phyloP scores from a whole-genome alignment of 495 filamentous ascomycete species.

The Oidiodendron maius region DNA sequence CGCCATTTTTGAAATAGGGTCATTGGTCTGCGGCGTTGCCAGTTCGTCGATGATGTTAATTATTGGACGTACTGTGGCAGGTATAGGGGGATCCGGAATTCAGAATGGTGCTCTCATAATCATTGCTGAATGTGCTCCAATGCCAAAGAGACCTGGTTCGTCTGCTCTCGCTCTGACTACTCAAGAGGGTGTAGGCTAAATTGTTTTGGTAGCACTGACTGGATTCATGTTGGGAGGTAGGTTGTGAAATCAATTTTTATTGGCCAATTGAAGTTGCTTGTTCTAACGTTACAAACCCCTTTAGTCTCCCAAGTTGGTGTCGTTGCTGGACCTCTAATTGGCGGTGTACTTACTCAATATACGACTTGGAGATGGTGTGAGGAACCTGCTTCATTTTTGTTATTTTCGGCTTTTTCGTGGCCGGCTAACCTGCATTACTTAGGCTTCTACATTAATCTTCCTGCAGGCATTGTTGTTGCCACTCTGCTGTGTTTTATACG shows the following conservation, averaged over 20 bases:
- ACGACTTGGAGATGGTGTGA: conserved; percentile 38
- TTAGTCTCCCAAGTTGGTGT: conserved; percentile 37
- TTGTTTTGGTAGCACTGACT: conserved; percentile 65
- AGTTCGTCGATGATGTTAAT: conserved; percentile 47
- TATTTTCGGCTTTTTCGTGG: not conserved
- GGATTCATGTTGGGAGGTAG: conserved; percentile 40
- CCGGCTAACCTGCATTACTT: not conserved
- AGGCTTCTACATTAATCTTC: conserved; percentile 60
- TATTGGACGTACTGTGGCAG: conserved; percentile 48
- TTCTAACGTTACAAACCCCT: not conserved
- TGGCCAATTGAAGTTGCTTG: not conserved
- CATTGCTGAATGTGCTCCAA: conserved; percentile 31
- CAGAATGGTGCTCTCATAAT: conserved; percentile 49
- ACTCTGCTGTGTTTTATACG: conserved; percentile 37
- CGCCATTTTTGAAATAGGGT: conserved; percentile 45
- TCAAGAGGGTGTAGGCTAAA: not conserved
- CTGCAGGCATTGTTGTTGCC: conserved; percentile 43
- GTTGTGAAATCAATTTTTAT: too few species aligned
- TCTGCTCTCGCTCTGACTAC: not conserved
- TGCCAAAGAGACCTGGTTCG: conserved; percentile 9
- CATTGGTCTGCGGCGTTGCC: conserved; percentile 47
- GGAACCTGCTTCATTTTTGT: conserved; percentile 30
- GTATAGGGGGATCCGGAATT: conserved; percentile 41
- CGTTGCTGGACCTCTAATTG: conserved; percentile 47
- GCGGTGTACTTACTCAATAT: conserved; percentile 58